These are phyloP conservation scores for Trichopus zeylanicus DNA, from an alignment of 116 monocot species.

Conservation along the genomic window DNA sequence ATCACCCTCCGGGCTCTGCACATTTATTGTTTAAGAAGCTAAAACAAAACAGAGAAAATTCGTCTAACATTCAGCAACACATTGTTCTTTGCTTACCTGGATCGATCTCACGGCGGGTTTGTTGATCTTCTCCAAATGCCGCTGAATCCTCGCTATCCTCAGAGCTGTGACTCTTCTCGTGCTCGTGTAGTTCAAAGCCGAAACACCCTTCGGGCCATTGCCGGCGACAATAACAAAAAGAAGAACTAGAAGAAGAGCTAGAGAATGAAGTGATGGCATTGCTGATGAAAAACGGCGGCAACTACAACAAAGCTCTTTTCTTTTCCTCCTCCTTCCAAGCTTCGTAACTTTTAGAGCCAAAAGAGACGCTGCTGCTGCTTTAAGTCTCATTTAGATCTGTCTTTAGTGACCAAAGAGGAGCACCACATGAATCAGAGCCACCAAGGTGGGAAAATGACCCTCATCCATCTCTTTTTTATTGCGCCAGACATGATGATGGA, in stretches of 20 bases:
- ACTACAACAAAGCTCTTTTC: neutral
- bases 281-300: conserved; percentile 10
- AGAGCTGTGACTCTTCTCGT: conserved; percentile 10
- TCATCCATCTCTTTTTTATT: conserved; percentile 1
- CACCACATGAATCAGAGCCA: conserved; percentile 19
- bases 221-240: neutral
- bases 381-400: conserved; percentile 1
- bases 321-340: no score
- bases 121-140: conserved; percentile 52
- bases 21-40: no score
- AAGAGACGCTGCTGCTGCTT: conserved; percentile 1
- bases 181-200: conserved; percentile 17
- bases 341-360: conserved; percentile 27
- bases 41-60: no score
- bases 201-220: no score
- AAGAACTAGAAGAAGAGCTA: conserved; percentile 7
- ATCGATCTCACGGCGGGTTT: conserved; percentile 43
- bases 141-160: conserved; percentile 41
- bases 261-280: conserved; percentile 9
- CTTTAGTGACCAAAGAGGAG: neutral
- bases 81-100: conserved; percentile 16
- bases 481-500: neutral
- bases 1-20: conserved; percentile 75
- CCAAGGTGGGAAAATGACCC: conserved; percentile 12
- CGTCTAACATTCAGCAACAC: no score